Evolutionary conservation across 441 rosid species (phyloP), one percentile per base, ranked within the genome.

Genomic region (Metrosideros polymorpha): DNA sequence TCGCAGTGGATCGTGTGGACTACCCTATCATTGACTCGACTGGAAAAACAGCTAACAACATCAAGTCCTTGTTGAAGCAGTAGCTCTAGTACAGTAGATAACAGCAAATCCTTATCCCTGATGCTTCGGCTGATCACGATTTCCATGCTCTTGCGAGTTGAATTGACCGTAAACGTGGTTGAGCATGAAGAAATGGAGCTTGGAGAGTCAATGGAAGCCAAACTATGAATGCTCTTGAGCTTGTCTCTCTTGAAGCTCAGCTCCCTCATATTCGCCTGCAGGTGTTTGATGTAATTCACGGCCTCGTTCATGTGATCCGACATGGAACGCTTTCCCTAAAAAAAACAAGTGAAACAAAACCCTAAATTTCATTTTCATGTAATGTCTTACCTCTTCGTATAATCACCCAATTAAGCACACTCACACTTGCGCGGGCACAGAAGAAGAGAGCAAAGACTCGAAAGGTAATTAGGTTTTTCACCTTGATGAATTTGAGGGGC

Each of bases 261-360:
- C 42, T 27, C 56, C 55, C 54, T 13, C 49, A 84, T 56, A 49
- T 83, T 84, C 24, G 29, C 35, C 83, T 84, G 86, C n/a, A 52
- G 82, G 42, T 66, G 61, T 54, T 54, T 52, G 42, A 87, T 87
- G 85, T 87, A 84, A 14, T 54, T 55, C 25, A 54, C 35, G 14
- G 88, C 83, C 53, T 87, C 86, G 42, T 71, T 75, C 24, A 87
- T 75, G 86, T 63, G 85, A 83, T 87, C 88, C 9, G 86, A 87
- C 82, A 66, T 83, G 9, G 88, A 87, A 39, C 88, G 43, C 88
- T 71, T 87, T 17, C 85, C 85, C 88, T 83, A 27, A 35, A 84
- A 29, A 66, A 55, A 18, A 83, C 35, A 39, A 50, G 35, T 47
- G 39, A 50, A 83, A 29, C 56, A 54, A 50, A 52, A 83, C 84